Percentiles rank a stretch among this genome's conserved stretches.
phyloP scores from a whole-genome alignment of 805 yeast species.

The Brettanomyces anomalus region DNA sequence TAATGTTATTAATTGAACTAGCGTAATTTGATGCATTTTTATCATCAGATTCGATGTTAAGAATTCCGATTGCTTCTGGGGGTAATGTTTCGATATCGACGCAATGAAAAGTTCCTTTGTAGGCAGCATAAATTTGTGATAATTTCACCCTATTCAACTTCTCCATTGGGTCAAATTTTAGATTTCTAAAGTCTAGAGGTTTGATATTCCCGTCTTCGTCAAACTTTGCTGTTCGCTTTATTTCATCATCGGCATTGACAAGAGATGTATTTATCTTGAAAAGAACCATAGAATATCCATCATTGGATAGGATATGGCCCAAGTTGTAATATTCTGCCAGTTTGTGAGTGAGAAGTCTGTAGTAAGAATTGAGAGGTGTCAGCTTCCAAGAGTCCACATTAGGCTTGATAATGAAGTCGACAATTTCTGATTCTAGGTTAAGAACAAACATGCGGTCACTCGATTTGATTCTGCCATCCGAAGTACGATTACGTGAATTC shows the following conservation, averaged over 20 bases:
- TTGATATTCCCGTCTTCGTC: constrained; percentile 25
- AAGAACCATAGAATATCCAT: constrained; percentile 38
- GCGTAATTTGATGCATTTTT: neutral
- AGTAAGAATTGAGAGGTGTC: constrained; percentile 58
- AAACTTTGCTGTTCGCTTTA: constrained; percentile 22
- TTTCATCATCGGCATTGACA: constrained; percentile 27
- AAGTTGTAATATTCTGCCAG: constrained; percentile 57
- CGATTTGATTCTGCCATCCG: neutral
- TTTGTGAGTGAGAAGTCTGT: constrained; percentile 59
- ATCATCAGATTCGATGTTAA: neutral
- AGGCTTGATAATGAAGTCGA: constrained; percentile 34
- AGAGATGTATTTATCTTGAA: constrained; percentile 29
- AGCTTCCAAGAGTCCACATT: constrained; percentile 33
- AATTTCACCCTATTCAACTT: constrained; percentile 24
- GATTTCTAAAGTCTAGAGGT: constrained; percentile 22
- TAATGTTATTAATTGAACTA: neutral
- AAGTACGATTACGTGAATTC: constrained; percentile 11
- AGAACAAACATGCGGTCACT: constrained; percentile 42
- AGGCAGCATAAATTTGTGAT: constrained; percentile 17
- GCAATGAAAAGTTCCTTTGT: constrained; percentile 7
- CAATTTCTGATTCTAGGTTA: constrained; percentile 38
- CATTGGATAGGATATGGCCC: constrained; percentile 47
- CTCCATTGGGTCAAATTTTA: constrained; percentile 24
- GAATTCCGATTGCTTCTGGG: neutral
- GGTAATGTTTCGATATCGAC: neutral